Conservation (phyloP, 257 asterid species). For the Linaria vulgaris region DNA sequence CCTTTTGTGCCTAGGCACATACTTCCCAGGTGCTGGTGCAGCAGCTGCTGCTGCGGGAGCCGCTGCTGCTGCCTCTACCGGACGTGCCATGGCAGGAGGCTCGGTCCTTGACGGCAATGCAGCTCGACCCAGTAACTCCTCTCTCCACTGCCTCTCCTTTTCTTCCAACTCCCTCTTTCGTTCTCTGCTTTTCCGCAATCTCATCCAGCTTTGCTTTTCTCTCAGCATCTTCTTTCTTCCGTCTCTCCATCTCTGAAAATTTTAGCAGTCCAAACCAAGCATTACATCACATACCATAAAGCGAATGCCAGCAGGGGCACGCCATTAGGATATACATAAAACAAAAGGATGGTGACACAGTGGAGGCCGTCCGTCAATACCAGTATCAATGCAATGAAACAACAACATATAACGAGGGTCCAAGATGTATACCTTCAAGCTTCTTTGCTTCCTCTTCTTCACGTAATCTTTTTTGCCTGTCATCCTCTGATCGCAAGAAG, state of each 20-base stretch:
- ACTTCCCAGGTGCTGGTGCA: slow-evolving; percentile 37
- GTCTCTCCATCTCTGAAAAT: slow-evolving; percentile 65
- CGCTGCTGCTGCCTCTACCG: slow-evolving; percentile 37
- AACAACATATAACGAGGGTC: not conserved
- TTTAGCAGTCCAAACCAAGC: not conserved
- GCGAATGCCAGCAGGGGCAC: not conserved
- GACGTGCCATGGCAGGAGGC: slow-evolving; percentile 31
- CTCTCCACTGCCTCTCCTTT: slow-evolving; percentile 46
- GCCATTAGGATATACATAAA: not conserved
- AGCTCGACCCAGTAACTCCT: slow-evolving; percentile 41
- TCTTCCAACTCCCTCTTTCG: slow-evolving; percentile 72
- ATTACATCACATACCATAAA: slow-evolving; percentile 1
- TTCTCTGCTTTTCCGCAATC: slow-evolving; percentile 75
- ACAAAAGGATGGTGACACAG: not conserved
- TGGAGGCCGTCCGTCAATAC: no score
- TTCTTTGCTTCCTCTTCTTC: slow-evolving; percentile 88
- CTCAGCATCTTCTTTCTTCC: slow-evolving; percentile 70
- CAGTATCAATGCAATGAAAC: not conserved
- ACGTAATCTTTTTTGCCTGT: slow-evolving; percentile 54
- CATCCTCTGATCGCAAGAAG: slow-evolving; percentile 70
- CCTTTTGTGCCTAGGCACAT: slow-evolving; percentile 47
- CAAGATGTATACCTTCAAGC: slow-evolving; percentile 60
- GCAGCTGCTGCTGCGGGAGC: slow-evolving; percentile 36
- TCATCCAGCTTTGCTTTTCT: slow-evolving; percentile 67
- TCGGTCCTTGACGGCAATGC: slow-evolving; percentile 33